phyloP scores from a whole-genome alignment of 192 early-diverging fungal genomes.

The Kickxella alabastrina region DNA sequence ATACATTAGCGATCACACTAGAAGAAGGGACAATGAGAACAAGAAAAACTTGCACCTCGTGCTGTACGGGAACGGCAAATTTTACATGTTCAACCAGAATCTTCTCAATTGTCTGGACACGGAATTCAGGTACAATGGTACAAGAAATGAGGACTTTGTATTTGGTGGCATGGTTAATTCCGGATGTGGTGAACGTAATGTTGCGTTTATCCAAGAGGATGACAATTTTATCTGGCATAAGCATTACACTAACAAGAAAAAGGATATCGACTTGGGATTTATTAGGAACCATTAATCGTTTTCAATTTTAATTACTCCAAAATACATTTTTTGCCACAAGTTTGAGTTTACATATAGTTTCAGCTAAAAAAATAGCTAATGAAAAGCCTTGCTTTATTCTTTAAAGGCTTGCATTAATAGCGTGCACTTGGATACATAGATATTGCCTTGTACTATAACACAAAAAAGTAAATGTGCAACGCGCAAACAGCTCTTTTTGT shows the following conservation, averaged over 20 bases:
- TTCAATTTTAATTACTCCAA: no score
- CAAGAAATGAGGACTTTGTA: neutral
- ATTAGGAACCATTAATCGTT: neutral
- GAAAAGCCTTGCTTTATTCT: no score
- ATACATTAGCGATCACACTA: conserved; percentile 24
- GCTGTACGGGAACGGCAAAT: conserved; percentile 3
- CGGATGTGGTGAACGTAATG: neutral
- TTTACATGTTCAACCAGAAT: conserved; percentile 2
- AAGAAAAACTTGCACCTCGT: neutral
- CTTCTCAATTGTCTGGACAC: neutral
- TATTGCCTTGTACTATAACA: neutral
- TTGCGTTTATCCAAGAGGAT: neutral
- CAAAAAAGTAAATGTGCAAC: neutral
- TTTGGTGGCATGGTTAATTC: neutral
- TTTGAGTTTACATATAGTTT: no score
- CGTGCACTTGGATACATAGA: neutral
- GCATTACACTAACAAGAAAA: conserved; percentile 1
- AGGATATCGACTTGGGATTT: neutral
- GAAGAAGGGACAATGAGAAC: no score
- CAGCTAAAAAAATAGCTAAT: no score
- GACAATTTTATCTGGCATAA: neutral
- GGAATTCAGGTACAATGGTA: neutral
- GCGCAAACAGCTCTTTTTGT: neutral
- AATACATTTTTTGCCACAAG: neutral
- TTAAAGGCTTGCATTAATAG: no score